Percentiles rank a stretch among this genome's conserved stretches.
phyloP scores from a whole-genome alignment of 2,329 filamentous ascomycete species.

The Aphanocladium album region DNA sequence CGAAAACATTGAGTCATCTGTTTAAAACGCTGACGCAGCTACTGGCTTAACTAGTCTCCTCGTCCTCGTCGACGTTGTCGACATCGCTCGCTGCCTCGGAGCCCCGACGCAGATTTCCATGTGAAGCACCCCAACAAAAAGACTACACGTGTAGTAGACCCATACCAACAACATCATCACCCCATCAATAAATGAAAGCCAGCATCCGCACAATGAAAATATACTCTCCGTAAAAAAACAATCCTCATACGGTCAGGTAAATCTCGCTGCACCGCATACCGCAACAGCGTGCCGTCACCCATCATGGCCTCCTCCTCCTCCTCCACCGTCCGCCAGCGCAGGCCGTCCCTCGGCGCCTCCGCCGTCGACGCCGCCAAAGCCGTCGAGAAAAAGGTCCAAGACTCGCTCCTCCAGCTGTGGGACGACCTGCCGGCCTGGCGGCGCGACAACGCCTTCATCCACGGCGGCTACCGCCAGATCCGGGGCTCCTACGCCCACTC shows the following conservation, averaged over 20 bases:
- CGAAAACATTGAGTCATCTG: background rate
- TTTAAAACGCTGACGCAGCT: background rate
- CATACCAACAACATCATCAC: slow-evolving; percentile 5
- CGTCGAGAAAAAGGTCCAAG: slow-evolving; percentile 36
- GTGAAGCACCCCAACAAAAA: slow-evolving; percentile 30
- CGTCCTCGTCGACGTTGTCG: background rate
- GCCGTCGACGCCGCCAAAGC: slow-evolving; percentile 24
- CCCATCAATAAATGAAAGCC: background rate
- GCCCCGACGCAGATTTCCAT: slow-evolving; percentile 21
- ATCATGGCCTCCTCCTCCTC: background rate
- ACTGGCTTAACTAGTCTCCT: background rate
- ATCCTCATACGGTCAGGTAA: background rate
- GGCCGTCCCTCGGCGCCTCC: slow-evolving; percentile 22
- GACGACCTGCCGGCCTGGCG: slow-evolving; percentile 55
- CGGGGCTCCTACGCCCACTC: slow-evolving; percentile 44
- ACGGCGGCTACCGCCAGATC: slow-evolving; percentile 47
- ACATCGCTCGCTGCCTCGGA: slow-evolving; percentile 19
- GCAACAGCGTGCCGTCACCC: too few relatives aligned
- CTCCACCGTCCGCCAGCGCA: slow-evolving; percentile 12
- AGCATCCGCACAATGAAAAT: background rate
- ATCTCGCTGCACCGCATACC: background rate
- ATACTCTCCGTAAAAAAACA: background rate
- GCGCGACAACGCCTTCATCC: slow-evolving; percentile 55
- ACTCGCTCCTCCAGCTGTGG: slow-evolving; percentile 46
- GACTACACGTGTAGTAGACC: background rate